Percentiles rank a stretch among this genome's conserved stretches.
Evolutionary conservation across 2,329 filamentous ascomycete species (phyloP).

Genomic region (Talaromyces pinophilus): DNA sequence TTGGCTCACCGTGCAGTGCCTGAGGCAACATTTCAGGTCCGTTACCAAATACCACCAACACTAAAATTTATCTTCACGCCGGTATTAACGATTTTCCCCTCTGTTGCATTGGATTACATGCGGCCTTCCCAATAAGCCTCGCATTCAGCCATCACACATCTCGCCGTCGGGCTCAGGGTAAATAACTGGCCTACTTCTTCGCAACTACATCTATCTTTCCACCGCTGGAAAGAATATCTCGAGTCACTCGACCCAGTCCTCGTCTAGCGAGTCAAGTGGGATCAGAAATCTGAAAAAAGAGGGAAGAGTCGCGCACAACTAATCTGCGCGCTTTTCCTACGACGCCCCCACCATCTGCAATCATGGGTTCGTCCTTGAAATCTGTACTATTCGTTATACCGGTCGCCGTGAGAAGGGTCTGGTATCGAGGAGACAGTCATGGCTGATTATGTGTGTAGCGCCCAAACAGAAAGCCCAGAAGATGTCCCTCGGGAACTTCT

Average conservation of each 20-base stretch:
- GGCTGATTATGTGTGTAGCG: conserved; percentile 62
- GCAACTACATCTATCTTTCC: not conserved
- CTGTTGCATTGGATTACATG: conserved; percentile 19
- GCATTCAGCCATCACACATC: conserved; percentile 4
- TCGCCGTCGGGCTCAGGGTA: not conserved
- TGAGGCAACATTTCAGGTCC: conserved; percentile 39
- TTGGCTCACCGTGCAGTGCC: conserved; percentile 13
- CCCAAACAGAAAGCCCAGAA: conserved; percentile 94
- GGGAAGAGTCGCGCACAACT: conserved; percentile 44
- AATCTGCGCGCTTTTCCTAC: conserved; percentile 42
- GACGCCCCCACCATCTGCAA: conserved; percentile 52
- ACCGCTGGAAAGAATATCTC: not conserved
- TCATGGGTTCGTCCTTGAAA: conserved; percentile 55
- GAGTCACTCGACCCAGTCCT: not conserved
- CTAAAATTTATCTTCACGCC: conserved; percentile 46
- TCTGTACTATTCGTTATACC: conserved; percentile 3
- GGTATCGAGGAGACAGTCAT: conserved; percentile 25
- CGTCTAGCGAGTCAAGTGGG: conserved; percentile 22
- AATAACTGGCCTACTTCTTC: not conserved
- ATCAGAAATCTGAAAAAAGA: conserved; percentile 20
- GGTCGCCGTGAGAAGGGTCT: not conserved
- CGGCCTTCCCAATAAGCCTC: conserved; percentile 18
- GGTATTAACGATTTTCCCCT: conserved; percentile 30
- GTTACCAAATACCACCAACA: conserved; percentile 35
- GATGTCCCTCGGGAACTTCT: conserved; percentile 96